Percentiles rank a stretch among this genome's conserved stretches.
Evolutionary conservation across 2,329 filamentous ascomycete species (phyloP).

Genomic region (Sporothrix globosa): DNA sequence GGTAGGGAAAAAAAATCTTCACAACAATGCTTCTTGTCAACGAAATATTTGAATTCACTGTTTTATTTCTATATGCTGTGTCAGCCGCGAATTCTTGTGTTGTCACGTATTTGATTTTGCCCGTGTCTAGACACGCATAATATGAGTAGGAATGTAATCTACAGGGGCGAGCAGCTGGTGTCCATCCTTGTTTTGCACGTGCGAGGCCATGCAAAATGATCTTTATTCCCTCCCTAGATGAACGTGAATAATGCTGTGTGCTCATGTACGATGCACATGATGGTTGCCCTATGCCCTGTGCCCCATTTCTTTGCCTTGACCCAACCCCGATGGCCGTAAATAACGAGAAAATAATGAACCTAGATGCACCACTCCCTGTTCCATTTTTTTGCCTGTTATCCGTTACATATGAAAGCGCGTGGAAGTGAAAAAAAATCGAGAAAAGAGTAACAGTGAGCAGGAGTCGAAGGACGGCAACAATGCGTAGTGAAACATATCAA

Average conservation of each 20-base stretch:
- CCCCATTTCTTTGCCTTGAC: not conserved
- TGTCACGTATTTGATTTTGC: too few species aligned
- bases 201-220: not conserved
- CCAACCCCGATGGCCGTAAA: not conserved
- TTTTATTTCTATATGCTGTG: too few species aligned
- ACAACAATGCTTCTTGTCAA: too few species aligned
- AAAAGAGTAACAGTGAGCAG: not conserved
- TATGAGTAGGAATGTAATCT: too few species aligned
- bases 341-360: not conserved
- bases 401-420: not conserved
- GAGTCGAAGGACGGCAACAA: not conserved
- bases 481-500: not conserved
- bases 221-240: not conserved
- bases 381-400: not conserved
- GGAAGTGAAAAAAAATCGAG: not conserved
- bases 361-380: not conserved
- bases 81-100: too few species aligned
- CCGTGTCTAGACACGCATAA: not conserved
- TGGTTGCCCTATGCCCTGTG: slow-evolving; percentile 4
- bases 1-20: too few species aligned
- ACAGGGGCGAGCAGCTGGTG: not conserved
- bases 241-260: slow-evolving; percentile 11
- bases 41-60: too few species aligned
- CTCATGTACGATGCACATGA: slow-evolving; percentile 4
- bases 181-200: not conserved